Evolutionary conservation across 164 flowering plant genomes (phyloP).

Genomic region (Euptelea pleiosperma): DNA sequence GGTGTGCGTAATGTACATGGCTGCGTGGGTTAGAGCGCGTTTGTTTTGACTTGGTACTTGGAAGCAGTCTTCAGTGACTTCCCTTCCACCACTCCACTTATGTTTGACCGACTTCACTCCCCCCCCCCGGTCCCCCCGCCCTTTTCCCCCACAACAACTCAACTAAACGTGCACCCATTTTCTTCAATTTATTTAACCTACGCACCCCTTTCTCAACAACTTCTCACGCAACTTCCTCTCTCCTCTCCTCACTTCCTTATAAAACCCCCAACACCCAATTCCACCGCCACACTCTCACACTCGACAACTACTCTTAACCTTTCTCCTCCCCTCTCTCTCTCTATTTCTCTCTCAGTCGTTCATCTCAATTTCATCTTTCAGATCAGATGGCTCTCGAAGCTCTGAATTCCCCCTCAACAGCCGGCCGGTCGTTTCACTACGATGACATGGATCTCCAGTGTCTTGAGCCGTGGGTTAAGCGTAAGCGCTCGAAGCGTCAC

Average conservation of each 20-base stretch:
- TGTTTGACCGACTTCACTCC: slow-evolving; percentile 12
- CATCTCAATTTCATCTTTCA: background rate
- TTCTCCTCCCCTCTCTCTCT: background rate
- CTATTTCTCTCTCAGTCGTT: background rate
- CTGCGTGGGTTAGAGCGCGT: background rate
- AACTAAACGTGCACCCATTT: slow-evolving; percentile 1
- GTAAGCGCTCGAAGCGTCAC: slow-evolving; percentile 53
- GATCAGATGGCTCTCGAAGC: slow-evolving; percentile 50
- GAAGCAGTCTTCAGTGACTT: background rate
- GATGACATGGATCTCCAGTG: slow-evolving; percentile 15
- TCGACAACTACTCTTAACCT: background rate
- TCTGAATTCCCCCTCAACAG: slow-evolving; percentile 35
- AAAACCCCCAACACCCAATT: slow-evolving; percentile 11
- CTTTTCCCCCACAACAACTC: too few relatives aligned
- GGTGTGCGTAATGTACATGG: too few relatives aligned
- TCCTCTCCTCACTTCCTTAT: background rate
- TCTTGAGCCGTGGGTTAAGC: slow-evolving; percentile 45
- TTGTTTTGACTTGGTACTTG: slow-evolving; percentile 3
- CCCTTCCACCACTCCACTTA: background rate
- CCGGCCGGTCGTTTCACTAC: slow-evolving; percentile 15
- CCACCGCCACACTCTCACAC: background rate
- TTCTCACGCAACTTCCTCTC: slow-evolving; percentile 45
- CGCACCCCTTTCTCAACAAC: slow-evolving; percentile 21
- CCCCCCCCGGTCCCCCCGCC: background rate
- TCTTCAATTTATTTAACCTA: background rate